Conservation (phyloP, 441 rosid species). For the Bruguiera hainesii region DNA sequence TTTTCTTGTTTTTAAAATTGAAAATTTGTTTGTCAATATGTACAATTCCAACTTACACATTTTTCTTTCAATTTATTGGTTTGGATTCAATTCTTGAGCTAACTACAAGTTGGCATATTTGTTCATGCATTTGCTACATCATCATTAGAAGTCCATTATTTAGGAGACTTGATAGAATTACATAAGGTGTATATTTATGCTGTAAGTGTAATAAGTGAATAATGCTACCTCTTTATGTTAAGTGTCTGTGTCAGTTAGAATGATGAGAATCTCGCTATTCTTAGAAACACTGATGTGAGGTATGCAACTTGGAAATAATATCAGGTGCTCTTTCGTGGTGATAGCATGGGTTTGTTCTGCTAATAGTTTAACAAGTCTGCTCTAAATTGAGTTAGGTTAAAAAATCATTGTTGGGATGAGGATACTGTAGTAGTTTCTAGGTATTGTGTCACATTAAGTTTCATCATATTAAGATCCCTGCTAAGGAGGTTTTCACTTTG, state of each 20-base stretch:
- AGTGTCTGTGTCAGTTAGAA: constrained; percentile 17
- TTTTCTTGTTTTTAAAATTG: too few species aligned
- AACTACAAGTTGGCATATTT: too few species aligned
- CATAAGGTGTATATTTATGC: too few species aligned
- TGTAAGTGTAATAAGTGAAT: background rate
- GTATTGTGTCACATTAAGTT: constrained; percentile 28
- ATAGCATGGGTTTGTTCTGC: constrained; percentile 22
- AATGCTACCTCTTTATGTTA: constrained; percentile 9
- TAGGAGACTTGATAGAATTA: too few species aligned
- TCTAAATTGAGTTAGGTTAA: constrained; percentile 28
- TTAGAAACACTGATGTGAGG: constrained; percentile 22
- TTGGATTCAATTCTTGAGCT: too few species aligned
- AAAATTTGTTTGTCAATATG: too few species aligned
- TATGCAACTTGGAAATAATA: constrained; percentile 37
- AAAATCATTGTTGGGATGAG: constrained; percentile 21
- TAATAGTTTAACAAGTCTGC: constrained; percentile 20
- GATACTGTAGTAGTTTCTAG: constrained; percentile 27
- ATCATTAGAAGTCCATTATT: too few species aligned
- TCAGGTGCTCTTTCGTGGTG: constrained; percentile 39
- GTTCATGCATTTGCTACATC: too few species aligned
- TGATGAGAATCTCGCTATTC: constrained; percentile 26
- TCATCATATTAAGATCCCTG: constrained; percentile 34
- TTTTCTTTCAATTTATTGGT: too few species aligned
- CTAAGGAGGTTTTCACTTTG: constrained; percentile 42
- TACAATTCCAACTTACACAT: too few species aligned